Conservation (phyloP, 164 flowering plant genomes). For the Berberis thunbergii region DNA sequence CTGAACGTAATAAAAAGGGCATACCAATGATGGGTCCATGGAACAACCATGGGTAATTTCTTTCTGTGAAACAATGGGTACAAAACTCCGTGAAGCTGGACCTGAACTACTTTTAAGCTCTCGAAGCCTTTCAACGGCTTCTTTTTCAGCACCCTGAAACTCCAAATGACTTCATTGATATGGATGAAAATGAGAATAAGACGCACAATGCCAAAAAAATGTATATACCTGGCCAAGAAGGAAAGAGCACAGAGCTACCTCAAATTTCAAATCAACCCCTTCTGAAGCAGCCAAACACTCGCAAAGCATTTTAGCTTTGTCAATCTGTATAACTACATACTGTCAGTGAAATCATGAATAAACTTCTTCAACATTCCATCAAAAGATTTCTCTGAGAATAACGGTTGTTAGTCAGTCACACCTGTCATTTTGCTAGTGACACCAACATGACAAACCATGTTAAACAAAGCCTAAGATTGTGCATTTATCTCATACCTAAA, state of each 20-base stretch:
- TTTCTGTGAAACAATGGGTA: constrained; percentile 20
- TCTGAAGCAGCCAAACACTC: constrained; percentile 79
- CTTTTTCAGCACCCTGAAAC: constrained; percentile 36
- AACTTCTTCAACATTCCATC: not conserved
- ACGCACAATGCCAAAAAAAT: not conserved
- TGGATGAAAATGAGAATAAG: not conserved
- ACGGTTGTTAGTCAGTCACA: not conserved
- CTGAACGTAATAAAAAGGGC: constrained; percentile 4
- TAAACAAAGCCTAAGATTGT: too few relatives aligned
- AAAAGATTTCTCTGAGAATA: not conserved
- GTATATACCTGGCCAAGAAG: constrained; percentile 77
- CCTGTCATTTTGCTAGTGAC: too few relatives aligned
- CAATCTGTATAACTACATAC: constrained; percentile 36
- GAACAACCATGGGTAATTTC: constrained; percentile 26
- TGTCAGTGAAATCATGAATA: not conserved
- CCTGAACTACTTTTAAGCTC: constrained; percentile 44
- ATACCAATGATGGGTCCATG: constrained; percentile 50
- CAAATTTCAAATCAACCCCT: constrained; percentile 75
- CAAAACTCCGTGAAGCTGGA: constrained; percentile 30
- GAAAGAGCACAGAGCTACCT: constrained; percentile 75
- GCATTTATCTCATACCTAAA: too few relatives aligned
- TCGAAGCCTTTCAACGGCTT: constrained; percentile 54
- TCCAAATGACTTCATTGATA: not conserved
- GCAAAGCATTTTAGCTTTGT: constrained; percentile 63
- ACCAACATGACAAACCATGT: too few relatives aligned